Evolutionary conservation across 2,329 filamentous ascomycete genomes (phyloP).

Genomic region (Coniochaeta prunicola): DNA sequence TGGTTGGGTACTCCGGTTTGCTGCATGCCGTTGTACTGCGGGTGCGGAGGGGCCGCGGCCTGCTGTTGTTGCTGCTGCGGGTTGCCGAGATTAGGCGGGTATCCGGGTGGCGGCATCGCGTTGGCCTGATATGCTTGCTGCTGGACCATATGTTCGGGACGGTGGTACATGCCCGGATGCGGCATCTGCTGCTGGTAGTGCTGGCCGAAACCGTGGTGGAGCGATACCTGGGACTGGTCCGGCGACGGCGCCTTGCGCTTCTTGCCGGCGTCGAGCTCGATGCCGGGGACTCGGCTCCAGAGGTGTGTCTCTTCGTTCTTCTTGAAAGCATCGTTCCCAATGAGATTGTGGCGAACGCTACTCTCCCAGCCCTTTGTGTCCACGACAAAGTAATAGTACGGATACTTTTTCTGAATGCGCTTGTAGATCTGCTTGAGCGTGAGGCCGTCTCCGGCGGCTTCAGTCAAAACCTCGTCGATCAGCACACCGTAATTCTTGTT

Average conservation of each 20-base stretch:
- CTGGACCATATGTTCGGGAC: conserved; percentile 9
- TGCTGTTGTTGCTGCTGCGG: conserved; percentile 4
- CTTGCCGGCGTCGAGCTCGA: conserved; percentile 54
- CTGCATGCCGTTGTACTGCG: conserved; percentile 1
- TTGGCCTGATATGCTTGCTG: conserved; percentile 12
- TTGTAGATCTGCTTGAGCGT: conserved; percentile 58
- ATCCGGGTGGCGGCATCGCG: conserved; percentile 9
- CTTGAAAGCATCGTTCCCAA: conserved; percentile 53
- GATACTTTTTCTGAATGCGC: conserved; percentile 49
- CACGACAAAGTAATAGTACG: conserved; percentile 52
- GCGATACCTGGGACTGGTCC: conserved; percentile 34
- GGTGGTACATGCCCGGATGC: conserved; percentile 17
- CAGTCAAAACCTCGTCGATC: conserved; percentile 52
- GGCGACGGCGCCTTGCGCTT: conserved; percentile 50
- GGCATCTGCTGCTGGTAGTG: conserved; percentile 12
- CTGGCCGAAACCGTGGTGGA: conserved; percentile 24
- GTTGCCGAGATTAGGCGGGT: conserved; percentile 4
- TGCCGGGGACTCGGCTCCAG: conserved; percentile 50
- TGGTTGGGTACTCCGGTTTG: conserved; percentile 3
- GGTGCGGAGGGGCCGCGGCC: conserved; percentile 1
- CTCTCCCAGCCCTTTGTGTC: conserved; percentile 61
- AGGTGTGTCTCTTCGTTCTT: conserved; percentile 50
- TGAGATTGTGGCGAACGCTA: conserved; percentile 56
- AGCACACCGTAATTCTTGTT: conserved; percentile 56
- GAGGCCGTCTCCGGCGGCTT: conserved; percentile 44